Percentiles rank a stretch among this genome's conserved stretches.
These are phyloP conservation scores for Colletotrichum cordylinicola DNA, from an alignment of 2,329 filamentous ascomycete genomes.

Conservation along the genomic window DNA sequence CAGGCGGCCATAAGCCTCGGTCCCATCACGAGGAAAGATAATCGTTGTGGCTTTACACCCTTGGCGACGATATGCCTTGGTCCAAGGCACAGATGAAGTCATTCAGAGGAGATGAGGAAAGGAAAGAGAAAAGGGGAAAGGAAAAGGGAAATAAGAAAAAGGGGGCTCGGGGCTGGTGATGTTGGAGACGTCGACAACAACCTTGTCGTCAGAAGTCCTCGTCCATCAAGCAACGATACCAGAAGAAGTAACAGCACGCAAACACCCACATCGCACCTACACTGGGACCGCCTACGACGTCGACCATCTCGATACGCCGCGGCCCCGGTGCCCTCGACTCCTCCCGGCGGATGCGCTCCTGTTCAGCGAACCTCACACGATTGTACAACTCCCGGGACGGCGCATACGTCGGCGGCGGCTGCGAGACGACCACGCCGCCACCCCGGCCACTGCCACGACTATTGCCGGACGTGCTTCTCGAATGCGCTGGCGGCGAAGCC, in stretches of 20 bases:
- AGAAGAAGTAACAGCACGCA: constrained; percentile 17
- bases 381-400: neutral
- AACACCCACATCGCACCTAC: constrained; percentile 5
- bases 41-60: neutral
- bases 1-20: neutral
- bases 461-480: neutral
- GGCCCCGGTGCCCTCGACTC: neutral
- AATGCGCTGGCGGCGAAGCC: neutral
- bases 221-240: constrained; percentile 17
- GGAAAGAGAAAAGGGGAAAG: neutral
- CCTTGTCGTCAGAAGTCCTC: constrained; percentile 8
- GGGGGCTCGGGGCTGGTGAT: neutral
- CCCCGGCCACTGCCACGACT: neutral
- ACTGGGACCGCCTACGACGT: constrained; percentile 1
- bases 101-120: neutral
- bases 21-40: neutral
- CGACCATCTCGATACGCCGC: neutral
- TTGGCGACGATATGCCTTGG: neutral
- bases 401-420: constrained; percentile 7
- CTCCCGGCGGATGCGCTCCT: neutral
- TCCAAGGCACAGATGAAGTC: neutral
- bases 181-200: neutral
- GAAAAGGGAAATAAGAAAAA: neutral
- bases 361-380: constrained; percentile 14
- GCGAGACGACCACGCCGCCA: neutral